These are phyloP conservation scores for Coleophoma crateriformis DNA, from an alignment of 2,329 filamentous ascomycete species.

Conservation along the genomic window DNA sequence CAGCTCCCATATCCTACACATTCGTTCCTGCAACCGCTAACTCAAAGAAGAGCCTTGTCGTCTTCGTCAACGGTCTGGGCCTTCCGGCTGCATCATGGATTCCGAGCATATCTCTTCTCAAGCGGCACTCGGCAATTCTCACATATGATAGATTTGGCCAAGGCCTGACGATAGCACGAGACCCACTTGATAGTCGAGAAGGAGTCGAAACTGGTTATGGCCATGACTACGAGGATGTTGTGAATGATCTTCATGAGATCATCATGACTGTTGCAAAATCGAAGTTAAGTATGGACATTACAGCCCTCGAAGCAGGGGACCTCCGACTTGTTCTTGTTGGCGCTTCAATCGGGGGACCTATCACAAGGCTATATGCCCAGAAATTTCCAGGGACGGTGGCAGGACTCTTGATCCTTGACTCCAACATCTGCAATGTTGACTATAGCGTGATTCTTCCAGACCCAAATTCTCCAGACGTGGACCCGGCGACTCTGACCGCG, in stretches of 20 bases:
- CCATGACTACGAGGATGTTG: slow-evolving; percentile 22
- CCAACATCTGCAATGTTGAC: slow-evolving; percentile 26
- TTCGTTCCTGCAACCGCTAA: slow-evolving; percentile 17
- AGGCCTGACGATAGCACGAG: slow-evolving; percentile 16
- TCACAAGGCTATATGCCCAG: slow-evolving; percentile 25
- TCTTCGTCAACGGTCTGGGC: slow-evolving; percentile 26
- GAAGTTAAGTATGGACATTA: not conserved
- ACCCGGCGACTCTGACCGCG: slow-evolving; percentile 13
- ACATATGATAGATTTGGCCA: slow-evolving; percentile 27
- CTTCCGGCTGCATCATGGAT: slow-evolving; percentile 23
- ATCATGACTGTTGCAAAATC: slow-evolving; percentile 13
- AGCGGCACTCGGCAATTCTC: slow-evolving; percentile 20
- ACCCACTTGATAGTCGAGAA: slow-evolving; percentile 18
- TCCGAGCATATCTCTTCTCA: slow-evolving; percentile 20
- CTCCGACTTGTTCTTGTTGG: slow-evolving; percentile 21
- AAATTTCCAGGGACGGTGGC: slow-evolving; percentile 19
- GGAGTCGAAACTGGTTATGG: slow-evolving; percentile 17
- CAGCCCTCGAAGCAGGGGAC: slow-evolving; percentile 6
- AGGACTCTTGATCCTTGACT: slow-evolving; percentile 26
- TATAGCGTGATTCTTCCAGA: slow-evolving; percentile 24
- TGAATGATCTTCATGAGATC: slow-evolving; percentile 24
- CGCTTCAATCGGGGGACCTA: slow-evolving; percentile 25
- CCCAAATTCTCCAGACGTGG: slow-evolving; percentile 19
- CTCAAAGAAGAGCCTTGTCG: slow-evolving; percentile 13
- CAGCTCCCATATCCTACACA: slow-evolving; percentile 23